Evolutionary conservation across 2,329 filamentous ascomycete species (phyloP), one percentile per base, ranked within the genome.

Genomic region (Cordyceps cateniannulata): DNA sequence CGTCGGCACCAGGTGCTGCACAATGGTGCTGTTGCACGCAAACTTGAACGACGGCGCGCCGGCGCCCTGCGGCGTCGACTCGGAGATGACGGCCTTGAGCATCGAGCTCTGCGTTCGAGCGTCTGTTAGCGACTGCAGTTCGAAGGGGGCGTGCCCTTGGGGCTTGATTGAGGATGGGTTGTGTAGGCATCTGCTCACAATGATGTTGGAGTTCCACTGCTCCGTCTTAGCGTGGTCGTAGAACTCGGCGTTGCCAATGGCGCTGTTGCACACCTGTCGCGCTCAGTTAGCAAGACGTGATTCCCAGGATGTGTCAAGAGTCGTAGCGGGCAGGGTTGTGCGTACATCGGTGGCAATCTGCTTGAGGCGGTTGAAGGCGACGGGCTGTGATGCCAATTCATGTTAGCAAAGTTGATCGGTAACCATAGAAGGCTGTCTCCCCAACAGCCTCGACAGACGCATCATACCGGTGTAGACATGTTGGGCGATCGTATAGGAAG

Each of bases 11-110:
- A 93, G 81, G 79, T 98, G 93, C 80, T 99, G 93, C 68, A 98
- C 96, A 72, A 98, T 97, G 66, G 93, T 98, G 80, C 91, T 96
- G 82, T 96, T 98, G 78, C 96, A 92, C 68, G 92, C 91, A 78
- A 93, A 98, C 77, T 98, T 98, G 85, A 87, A 96, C 18, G 79
- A 75, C 5, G 90, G 88, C 27, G 84, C 78, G 29, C 80, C 76
- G 63, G 80, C 78, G 63, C 81, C 76, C 52, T 81, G 73, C 20
- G 84, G 81, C 20, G 83, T 85, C 55, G 88, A 86, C 72, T 93
- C 89, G 66, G 87, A 86, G 75, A 93, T 91, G 66, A 93, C 81
- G 57, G 86, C 82, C 71, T 89, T 86, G 65, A 95, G 86, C 72
- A 93, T 89, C 60, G 81, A 84, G 79, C 88, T 90, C 88, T 91